Evolutionary conservation across 1,284 basidiomycete species (phyloP).

Genomic region (Apiotrichum sp.): DNA sequence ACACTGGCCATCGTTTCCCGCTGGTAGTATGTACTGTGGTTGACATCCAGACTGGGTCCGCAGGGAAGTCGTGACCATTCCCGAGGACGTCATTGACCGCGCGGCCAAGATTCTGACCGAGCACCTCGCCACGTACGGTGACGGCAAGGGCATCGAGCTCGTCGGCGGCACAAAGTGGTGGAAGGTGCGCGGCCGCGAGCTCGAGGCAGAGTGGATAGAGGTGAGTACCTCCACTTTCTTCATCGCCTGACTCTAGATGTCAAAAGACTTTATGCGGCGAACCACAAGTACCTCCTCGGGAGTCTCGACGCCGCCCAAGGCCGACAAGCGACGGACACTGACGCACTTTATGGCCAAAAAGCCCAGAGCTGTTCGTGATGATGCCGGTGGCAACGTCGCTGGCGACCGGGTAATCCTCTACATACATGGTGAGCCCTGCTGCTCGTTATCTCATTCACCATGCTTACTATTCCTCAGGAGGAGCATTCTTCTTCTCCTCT

Average conservation of each 20-base stretch:
- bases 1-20: neutral
- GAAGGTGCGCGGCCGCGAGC: conserved; percentile 71
- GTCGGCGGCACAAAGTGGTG: conserved; percentile 91
- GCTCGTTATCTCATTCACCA: too few relatives aligned
- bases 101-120: conserved; percentile 41
- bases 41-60: conserved; percentile 38
- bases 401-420: conserved; percentile 46
- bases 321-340: neutral
- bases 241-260: conserved; percentile 34
- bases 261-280: conserved; percentile 43
- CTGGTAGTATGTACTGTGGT: neutral
- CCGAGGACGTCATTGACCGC: conserved; percentile 32
- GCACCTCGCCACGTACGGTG: conserved; percentile 38
- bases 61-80: conserved; percentile 39
- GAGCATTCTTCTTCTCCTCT: conserved; percentile 46
- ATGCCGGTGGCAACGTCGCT: conserved; percentile 30
- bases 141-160: conserved; percentile 36
- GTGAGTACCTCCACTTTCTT: conserved; percentile 20
- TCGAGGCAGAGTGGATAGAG: conserved; percentile 83
- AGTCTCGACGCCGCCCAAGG: neutral
- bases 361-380: conserved; percentile 28
- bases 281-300: too few relatives aligned
- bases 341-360: neutral
- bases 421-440: conserved; percentile 37
- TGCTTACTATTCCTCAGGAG: conserved; percentile 24